A percentile compares a stretch with the other conserved stretches of the same genome.
Conservation (phyloP, 768 basidiomycete species). For the Hericium coralloides region DNA sequence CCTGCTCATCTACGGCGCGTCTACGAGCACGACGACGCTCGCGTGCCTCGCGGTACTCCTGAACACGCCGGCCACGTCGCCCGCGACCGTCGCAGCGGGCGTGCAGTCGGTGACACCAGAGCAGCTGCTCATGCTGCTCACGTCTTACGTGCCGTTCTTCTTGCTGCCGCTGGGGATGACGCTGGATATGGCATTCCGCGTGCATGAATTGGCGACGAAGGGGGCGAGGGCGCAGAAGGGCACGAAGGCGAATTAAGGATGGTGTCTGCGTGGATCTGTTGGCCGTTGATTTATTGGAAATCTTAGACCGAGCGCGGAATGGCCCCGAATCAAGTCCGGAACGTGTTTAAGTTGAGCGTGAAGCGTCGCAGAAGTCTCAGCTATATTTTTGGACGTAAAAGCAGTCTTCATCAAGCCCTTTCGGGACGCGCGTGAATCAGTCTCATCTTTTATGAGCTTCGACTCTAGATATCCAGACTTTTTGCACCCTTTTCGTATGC, state of each 20-base stretch:
- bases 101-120: constrained; percentile 33
- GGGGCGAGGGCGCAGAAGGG: constrained; percentile 2
- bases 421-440: too few species aligned
- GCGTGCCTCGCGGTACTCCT: constrained; percentile 59
- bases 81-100: constrained; percentile 20
- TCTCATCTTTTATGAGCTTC: too few species aligned
- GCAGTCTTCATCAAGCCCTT: too few species aligned
- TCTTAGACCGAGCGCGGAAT: too few species aligned
- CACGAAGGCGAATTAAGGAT: neutral
- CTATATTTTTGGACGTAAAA: too few species aligned
- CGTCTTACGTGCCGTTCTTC: constrained; percentile 71
- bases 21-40: constrained; percentile 68
- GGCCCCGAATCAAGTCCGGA: too few species aligned
- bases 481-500: too few species aligned
- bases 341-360: too few species aligned
- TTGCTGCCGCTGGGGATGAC: constrained; percentile 63
- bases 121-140: constrained; percentile 52
- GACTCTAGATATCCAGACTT: too few species aligned
- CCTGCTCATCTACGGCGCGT: constrained; percentile 66
- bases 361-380: too few species aligned
- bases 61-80: constrained; percentile 36
- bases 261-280: too few species aligned
- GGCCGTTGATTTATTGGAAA: too few species aligned
- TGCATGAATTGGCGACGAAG: constrained; percentile 13
- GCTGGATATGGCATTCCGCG: constrained; percentile 52